Base-by-base conservation (phyloP, 1,284 basidiomycete species). In the Peniophora sp. region DNA sequence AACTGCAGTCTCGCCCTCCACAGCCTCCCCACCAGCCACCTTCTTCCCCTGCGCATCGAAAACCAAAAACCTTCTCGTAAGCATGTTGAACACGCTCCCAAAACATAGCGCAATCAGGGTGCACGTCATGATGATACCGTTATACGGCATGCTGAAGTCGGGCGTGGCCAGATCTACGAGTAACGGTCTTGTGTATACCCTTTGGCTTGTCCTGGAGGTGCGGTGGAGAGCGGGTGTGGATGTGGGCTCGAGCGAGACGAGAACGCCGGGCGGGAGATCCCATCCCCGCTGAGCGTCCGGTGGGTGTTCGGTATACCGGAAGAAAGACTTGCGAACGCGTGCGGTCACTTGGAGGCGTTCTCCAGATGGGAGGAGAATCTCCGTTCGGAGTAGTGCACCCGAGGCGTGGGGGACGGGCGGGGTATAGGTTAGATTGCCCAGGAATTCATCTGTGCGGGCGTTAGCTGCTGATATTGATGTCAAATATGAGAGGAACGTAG, bases 61-160 rank as follows among this genome's bases (percentile, higher is more conserved):
- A 54, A 85, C 68, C 25, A 84, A 79, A 78, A 87, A 92, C 59
- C 79, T 79, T 55, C 96, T 73, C 43, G 92, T 89, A 62, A 97
- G 69, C 45, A 85, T 65, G 62, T 98, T 98, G 69, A 97, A 92
- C 45, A 96, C 70, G 57, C 83, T 89, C 39, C 96, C 96, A 66
- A 99, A 98, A 55, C 96, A 87, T 55, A 98, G 80, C 35, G 96
- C 94, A 54, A 95, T 80, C 45, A 97, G 73, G 8, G 92, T 94
- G 62, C 85, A 92, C 52, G 83, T 93, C 74, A 97, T 88, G 62
- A 97, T 96, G 67, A 98, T 98, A 55, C 98, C 94, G 68, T 98
- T 99, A 71, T 98, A 99, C 11, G 96, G 95, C 94, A 99, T 98
- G 62, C 90, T 95, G 68, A 99, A 99, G 70, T 99, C 96, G 0